phyloP scores from a whole-genome alignment of 1,284 basidiomycete genomes.

The Malassezia cuniculi region DNA sequence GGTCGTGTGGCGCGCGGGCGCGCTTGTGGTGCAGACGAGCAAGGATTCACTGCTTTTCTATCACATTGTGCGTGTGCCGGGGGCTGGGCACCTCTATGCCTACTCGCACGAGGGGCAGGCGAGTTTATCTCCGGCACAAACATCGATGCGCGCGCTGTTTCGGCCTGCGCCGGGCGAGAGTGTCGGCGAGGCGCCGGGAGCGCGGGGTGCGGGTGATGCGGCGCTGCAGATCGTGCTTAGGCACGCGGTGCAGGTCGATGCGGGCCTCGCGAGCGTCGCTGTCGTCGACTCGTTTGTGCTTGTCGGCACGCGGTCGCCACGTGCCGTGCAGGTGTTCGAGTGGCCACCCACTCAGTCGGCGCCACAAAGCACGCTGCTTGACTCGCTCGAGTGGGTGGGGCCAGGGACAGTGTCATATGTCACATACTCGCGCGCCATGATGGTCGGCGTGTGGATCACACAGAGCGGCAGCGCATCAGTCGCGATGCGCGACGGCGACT shows the following conservation, averaged over 20 bases:
- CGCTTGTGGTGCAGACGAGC: constrained; percentile 11
- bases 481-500: background rate
- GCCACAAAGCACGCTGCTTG: constrained; percentile 1
- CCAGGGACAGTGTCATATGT: constrained; percentile 4
- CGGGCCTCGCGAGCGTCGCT: constrained; percentile 25
- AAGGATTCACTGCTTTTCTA: constrained; percentile 10
- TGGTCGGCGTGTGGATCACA: constrained; percentile 30
- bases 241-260: constrained; percentile 34
- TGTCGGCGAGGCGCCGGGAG: background rate
- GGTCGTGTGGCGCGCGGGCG: constrained; percentile 26
- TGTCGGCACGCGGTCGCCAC: constrained; percentile 28
- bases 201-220: constrained; percentile 10
- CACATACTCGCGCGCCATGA: constrained; percentile 31
- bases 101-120: background rate
- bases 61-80: constrained; percentile 1
- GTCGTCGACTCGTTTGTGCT: constrained; percentile 27
- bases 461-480: background rate
- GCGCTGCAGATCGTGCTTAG: constrained; percentile 24
- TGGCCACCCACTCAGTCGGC: constrained; percentile 26
- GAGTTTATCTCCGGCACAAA: constrained; percentile 16
- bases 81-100: background rate
- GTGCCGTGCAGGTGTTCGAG: constrained; percentile 38
- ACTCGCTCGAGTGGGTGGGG: constrained; percentile 1
- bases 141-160: constrained; percentile 23
- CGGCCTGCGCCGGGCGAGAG: constrained; percentile 30